Base-by-base conservation (phyloP, 306 rosid genomes). In the Cyclanthera cordifolia region DNA sequence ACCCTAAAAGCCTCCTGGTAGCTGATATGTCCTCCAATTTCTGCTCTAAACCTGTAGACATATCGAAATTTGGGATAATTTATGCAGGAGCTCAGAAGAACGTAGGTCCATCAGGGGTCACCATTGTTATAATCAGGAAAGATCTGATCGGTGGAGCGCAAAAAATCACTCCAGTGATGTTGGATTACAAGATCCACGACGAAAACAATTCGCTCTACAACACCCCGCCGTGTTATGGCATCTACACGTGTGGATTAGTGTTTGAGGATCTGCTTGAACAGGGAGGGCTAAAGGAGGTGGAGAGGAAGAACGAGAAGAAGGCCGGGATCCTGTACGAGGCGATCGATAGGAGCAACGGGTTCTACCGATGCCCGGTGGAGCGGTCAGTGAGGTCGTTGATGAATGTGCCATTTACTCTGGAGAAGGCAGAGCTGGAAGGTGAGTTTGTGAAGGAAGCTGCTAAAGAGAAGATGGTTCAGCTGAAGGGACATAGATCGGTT, bases 21-120 rank as follows among this genome's bases (percentile, higher is more conserved):
- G 96, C 95, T 34, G 99, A 93, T 49, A 93, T 93, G 96, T 93
- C 99, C 19, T 93, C 99, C 0, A 93, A 90, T 77, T 93, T 93
- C 72, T 93, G 99, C 67, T 90, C 99, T 1, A 93, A 93, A 70
- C 95, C 99, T 0, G 96, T 90, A 41, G 95, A 93, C 67, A 88
- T 90, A 43, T 87, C 96, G 0, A 90, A 73, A 11, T 93, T 93
- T 10, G 96, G 99, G 8, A 66, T 87, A 51, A 90, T 93, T 55
- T 90, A 93, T 53, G 99, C 96, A 0, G 99, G 99, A 5, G 99
- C 96, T 0, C 96, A 93, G 90, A 93, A 93, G 79, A 93, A 93
- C 39, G 96, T 93, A 54, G 96, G 96, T 1, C 99, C 96, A 1
- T 83, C 99, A 13, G 99, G 99, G 39, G 99, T 93, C n/a, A 86